Conservation (phyloP, 73 alveolate species). For the Tetrahymena malaccensis region DNA sequence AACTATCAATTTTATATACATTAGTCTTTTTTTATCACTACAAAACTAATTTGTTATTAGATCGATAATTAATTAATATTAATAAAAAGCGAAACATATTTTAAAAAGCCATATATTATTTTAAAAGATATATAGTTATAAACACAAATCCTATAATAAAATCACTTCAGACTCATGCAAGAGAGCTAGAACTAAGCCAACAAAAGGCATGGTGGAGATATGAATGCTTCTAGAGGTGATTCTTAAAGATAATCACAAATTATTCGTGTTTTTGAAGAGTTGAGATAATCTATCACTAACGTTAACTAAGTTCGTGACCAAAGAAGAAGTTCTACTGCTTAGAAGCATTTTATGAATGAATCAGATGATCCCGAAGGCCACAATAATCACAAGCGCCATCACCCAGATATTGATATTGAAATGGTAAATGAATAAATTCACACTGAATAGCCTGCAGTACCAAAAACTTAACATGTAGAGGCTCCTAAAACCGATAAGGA, state of each 20-base stretch:
- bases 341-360: not conserved
- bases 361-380: not conserved
- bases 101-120: too few species aligned
- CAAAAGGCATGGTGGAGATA: not conserved
- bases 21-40: not conserved
- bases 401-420: not conserved
- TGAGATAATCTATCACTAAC: not conserved
- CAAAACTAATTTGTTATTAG: not conserved
- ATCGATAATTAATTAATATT: not conserved
- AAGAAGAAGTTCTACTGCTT: not conserved
- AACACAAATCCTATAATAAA: not conserved
- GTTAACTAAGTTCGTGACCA: not conserved
- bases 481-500: not conserved
- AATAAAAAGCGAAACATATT: not conserved
- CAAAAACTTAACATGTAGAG: not conserved
- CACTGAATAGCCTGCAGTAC: not conserved
- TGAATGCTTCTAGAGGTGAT: not conserved
- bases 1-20: not conserved
- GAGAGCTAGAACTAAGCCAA: not conserved
- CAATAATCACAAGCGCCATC: not conserved
- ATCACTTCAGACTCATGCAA: not conserved
- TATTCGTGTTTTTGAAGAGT: not conserved
- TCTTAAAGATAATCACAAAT: not conserved
- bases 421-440: not conserved
- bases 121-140: not conserved